These are phyloP conservation scores for Exophiala dermatitidis DNA, from an alignment of 2,329 filamentous ascomycete species.

Conservation along the genomic window DNA sequence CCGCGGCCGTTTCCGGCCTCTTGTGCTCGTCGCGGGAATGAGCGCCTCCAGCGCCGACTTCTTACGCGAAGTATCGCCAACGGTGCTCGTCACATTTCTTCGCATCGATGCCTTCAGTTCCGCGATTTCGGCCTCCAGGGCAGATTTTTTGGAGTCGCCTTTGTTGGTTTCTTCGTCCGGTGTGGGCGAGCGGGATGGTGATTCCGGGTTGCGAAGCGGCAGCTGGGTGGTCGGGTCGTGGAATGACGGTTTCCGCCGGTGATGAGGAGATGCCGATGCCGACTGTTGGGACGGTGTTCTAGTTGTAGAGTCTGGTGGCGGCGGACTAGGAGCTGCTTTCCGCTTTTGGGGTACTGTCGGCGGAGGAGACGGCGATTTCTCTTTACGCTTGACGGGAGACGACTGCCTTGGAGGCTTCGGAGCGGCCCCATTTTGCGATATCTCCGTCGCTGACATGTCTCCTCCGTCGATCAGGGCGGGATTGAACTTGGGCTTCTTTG, in stretches of 20 bases:
- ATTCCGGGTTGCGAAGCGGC: slow-evolving; percentile 40
- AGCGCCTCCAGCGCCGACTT: slow-evolving; percentile 44
- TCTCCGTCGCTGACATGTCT: slow-evolving; percentile 11
- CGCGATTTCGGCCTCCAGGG: slow-evolving; percentile 39
- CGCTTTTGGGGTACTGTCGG: slow-evolving; percentile 18
- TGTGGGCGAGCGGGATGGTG: slow-evolving; percentile 32
- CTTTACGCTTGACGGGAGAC: slow-evolving; percentile 23
- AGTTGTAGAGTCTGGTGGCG: neutral
- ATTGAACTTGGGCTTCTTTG: slow-evolving; percentile 45
- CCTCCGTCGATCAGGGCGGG: slow-evolving; percentile 36
- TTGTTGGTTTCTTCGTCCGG: slow-evolving; percentile 25
- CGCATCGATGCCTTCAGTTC: slow-evolving; percentile 44
- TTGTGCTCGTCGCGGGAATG: slow-evolving; percentile 43
- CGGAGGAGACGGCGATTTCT: slow-evolving; percentile 32
- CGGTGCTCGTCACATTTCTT: slow-evolving; percentile 33
- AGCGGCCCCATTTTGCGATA: slow-evolving; percentile 4
- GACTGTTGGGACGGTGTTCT: neutral
- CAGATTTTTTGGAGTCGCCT: slow-evolving; percentile 29
- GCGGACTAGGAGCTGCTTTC: slow-evolving; percentile 13
- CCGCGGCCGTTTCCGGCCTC: slow-evolving; percentile 40
- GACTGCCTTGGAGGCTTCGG: neutral
- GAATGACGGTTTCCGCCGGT: slow-evolving; percentile 32
- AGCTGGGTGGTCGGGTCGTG: slow-evolving; percentile 40
- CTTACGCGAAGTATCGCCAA: slow-evolving; percentile 33
- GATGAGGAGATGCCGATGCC: slow-evolving; percentile 22